A percentile compares a stretch with the other conserved stretches of the same genome.
Conservation (phyloP, 768 basidiomycete species). For the Hirschioporus abietinus region DNA sequence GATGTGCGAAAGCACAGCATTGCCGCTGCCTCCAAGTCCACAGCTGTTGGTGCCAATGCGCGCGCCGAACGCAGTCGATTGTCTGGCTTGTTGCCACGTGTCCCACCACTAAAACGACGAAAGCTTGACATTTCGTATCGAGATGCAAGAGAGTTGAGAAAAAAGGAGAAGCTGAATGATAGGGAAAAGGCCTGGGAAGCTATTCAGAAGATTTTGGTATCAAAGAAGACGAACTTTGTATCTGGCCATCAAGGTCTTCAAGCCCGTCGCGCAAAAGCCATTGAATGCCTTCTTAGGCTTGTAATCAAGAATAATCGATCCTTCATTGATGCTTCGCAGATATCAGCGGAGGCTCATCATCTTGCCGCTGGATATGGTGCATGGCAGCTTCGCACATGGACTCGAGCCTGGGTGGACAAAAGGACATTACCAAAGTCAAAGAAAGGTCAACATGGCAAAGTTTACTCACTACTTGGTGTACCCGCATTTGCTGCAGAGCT, state of each 20-base stretch:
- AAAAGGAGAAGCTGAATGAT: neutral
- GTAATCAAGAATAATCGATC: constrained; percentile 16
- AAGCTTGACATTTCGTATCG: constrained; percentile 10
- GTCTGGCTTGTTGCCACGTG: constrained; percentile 4
- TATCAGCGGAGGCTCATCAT: constrained; percentile 15
- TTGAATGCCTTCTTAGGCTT: constrained; percentile 13
- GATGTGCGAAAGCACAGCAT: no score
- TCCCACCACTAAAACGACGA: constrained; percentile 12
- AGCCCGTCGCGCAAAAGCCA: constrained; percentile 17
- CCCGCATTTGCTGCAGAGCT: constrained; percentile 13
- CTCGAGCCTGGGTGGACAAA: constrained; percentile 9
- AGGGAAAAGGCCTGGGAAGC: neutral
- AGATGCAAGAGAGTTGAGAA: neutral
- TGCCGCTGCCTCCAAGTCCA: no score
- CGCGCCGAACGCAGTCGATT: no score
- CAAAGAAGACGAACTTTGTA: constrained; percentile 12
- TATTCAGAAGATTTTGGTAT: constrained; percentile 15
- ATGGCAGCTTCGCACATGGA: constrained; percentile 15
- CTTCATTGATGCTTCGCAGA: constrained; percentile 19
- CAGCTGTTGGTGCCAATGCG: no score
- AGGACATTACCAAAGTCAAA: constrained; percentile 14
- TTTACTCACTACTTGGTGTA: constrained; percentile 14
- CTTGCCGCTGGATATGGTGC: constrained; percentile 13
- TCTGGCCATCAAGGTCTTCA: constrained; percentile 20
- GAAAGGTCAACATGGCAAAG: constrained; percentile 15